Evolutionary conservation across 2,329 filamentous ascomycete species (phyloP).

Genomic region (Emmonsiellopsis sp.): DNA sequence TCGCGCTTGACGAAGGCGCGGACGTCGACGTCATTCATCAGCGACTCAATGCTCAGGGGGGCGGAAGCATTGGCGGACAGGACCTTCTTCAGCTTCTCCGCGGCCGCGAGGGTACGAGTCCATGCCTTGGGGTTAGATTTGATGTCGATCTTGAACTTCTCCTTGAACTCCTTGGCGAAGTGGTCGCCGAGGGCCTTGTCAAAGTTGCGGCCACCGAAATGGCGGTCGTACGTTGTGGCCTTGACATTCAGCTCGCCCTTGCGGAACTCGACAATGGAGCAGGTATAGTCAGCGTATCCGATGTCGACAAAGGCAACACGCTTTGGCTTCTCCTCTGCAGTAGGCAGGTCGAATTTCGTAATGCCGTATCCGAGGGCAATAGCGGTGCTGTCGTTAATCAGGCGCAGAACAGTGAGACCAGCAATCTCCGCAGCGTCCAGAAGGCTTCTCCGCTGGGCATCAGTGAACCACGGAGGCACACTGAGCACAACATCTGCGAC

Average conservation of each 20-base stretch:
- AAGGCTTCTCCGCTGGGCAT: conserved; percentile 79
- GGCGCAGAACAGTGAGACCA: conserved; percentile 79
- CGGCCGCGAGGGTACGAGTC: conserved; percentile 75
- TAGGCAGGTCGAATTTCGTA: conserved; percentile 89
- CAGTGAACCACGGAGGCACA: conserved; percentile 94
- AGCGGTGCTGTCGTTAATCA: conserved; percentile 97
- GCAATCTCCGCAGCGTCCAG: conserved; percentile 90
- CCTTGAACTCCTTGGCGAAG: conserved; percentile 91
- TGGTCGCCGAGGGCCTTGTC: conserved; percentile 92
- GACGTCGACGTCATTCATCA: conserved; percentile 97
- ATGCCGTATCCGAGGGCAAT: conserved; percentile 95
- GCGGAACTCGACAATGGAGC: conserved; percentile 88
- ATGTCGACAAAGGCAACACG: conserved; percentile 90
- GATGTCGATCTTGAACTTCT: conserved; percentile 97
- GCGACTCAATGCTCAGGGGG: conserved; percentile 90
- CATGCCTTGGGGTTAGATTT: conserved; percentile 80
- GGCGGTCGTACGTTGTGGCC: conserved; percentile 83
- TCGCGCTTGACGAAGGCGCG: conserved; percentile 82
- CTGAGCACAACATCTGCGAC: conserved; percentile 91
- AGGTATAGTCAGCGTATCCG: conserved; percentile 92
- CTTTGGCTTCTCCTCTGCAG: conserved; percentile 80
- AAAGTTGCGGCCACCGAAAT: conserved; percentile 96
- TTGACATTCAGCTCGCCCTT: conserved; percentile 96
- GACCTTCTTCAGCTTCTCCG: conserved; percentile 98
- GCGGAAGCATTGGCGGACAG: conserved; percentile 90